phyloP scores from a whole-genome alignment of 306 rosid species.

The Acacia acuminata region DNA sequence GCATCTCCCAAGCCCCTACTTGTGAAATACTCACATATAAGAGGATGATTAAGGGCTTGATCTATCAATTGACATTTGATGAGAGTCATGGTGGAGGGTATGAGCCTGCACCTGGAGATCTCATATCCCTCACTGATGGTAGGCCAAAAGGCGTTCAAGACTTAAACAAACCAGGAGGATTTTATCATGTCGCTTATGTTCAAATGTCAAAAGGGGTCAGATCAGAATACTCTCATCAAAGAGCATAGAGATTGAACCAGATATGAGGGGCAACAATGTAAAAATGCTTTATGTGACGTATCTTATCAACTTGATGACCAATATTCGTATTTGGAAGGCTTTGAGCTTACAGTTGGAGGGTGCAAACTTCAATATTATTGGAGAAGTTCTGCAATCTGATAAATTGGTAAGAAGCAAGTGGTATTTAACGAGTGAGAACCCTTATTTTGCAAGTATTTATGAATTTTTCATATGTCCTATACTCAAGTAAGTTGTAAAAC shows the following conservation, averaged over 20 bases:
- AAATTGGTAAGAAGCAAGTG: slow-evolving; percentile 34
- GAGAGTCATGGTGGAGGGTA: not conserved
- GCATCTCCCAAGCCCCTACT: slow-evolving; percentile 33
- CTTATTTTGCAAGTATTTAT: too few relatives aligned
- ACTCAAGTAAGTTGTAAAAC: not conserved
- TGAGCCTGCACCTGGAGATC: slow-evolving; percentile 51
- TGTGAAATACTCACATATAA: slow-evolving; percentile 30
- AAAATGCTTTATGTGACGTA: not conserved
- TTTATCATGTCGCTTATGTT: slow-evolving; percentile 47
- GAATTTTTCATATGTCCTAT: not conserved
- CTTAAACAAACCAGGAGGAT: slow-evolving; percentile 23
- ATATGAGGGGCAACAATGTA: not conserved
- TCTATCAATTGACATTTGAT: slow-evolving; percentile 4
- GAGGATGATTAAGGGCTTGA: not conserved
- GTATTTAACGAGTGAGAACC: not conserved
- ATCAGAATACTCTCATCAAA: slow-evolving; percentile 18
- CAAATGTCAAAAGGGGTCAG: not conserved
- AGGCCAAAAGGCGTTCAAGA: slow-evolving; percentile 40
- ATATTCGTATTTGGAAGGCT: slow-evolving; percentile 27
- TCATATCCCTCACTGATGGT: slow-evolving; percentile 47
- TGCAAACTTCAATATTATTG: slow-evolving; percentile 30
- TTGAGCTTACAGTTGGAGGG: not conserved
- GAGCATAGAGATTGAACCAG: not conserved
- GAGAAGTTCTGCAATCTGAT: slow-evolving; percentile 36
- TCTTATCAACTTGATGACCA: slow-evolving; percentile 22